A percentile compares a stretch with the other conserved stretches of the same genome.
These are phyloP conservation scores for Trichoderma sp. DNA, from an alignment of 2,329 filamentous ascomycete genomes.

Conservation along the genomic window DNA sequence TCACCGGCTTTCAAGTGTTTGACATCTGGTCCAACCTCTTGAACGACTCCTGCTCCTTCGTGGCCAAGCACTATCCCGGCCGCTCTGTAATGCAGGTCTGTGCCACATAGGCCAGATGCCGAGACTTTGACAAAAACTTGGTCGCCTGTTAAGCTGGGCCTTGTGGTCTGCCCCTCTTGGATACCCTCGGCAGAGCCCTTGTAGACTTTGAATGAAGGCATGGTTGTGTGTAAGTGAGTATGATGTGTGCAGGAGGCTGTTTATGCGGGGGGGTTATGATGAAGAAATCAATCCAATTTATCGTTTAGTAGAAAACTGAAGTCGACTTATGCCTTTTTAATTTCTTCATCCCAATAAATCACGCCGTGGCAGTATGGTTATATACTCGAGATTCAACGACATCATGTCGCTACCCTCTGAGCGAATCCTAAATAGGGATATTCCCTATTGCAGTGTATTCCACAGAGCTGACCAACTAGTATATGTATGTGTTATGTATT, in stretches of 20 bases:
- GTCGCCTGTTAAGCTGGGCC: constrained; percentile 32
- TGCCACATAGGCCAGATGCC: constrained; percentile 36
- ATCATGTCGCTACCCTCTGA: not conserved
- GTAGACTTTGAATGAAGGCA: constrained; percentile 36
- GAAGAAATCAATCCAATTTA: not conserved
- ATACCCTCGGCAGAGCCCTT: constrained; percentile 33
- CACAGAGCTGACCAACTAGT: not conserved
- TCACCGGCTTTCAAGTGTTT: constrained; percentile 45
- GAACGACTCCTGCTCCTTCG: constrained; percentile 50
- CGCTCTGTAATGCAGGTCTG: constrained; percentile 23
- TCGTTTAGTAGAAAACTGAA: not conserved
- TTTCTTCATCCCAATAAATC: not conserved
- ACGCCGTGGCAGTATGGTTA: not conserved
- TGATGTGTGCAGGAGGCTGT: no score
- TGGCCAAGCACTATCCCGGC: constrained; percentile 47
- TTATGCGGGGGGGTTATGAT: not conserved
- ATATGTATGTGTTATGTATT: not conserved
- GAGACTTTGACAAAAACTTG: constrained; percentile 35
- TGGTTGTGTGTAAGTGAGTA: not conserved
- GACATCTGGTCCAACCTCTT: constrained; percentile 44
- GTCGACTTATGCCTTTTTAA: not conserved
- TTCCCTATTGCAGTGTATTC: not conserved
- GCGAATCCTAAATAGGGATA: not conserved
- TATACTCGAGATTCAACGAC: not conserved
- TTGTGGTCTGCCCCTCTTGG: constrained; percentile 33